phyloP scores from a whole-genome alignment of 495 filamentous ascomycete genomes.

The Diplogelasinospora grovesii region DNA sequence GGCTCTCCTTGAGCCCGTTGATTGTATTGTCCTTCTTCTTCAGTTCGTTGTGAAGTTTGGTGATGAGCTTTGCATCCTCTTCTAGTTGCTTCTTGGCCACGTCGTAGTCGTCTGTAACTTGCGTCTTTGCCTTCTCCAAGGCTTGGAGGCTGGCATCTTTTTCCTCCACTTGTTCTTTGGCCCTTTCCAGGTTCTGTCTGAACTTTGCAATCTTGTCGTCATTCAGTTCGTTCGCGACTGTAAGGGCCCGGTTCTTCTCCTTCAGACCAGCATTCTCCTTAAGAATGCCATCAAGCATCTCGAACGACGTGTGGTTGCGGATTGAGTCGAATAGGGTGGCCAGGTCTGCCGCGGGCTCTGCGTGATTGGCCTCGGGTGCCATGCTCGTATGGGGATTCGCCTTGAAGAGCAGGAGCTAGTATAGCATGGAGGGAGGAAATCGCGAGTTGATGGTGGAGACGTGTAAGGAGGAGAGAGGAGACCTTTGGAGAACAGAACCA shows the following conservation, averaged over 20 bases:
- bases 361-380: background rate
- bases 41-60: background rate
- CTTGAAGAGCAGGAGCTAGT: too few species aligned
- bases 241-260: background rate
- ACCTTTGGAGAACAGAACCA: too few species aligned
- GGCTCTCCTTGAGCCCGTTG: background rate
- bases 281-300: background rate
- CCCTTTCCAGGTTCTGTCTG: background rate
- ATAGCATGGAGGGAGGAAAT: too few species aligned
- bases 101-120: background rate
- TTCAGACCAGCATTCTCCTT: background rate
- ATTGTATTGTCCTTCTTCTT: background rate
- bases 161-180: background rate
- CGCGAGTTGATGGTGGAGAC: too few species aligned
- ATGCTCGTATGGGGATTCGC: background rate
- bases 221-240: background rate
- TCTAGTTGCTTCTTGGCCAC: background rate
- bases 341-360: background rate
- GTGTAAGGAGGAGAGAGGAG: too few species aligned
- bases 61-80: background rate
- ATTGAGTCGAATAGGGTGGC: background rate
- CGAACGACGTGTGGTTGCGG: background rate
- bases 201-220: background rate
- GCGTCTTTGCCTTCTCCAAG: background rate
- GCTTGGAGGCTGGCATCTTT: slow-evolving; percentile 1